A percentile compares a stretch with the other conserved stretches of the same genome.
These are phyloP conservation scores for Pestalotiopsis sp. DNA, from an alignment of 2,329 filamentous ascomycete species.

Conservation along the genomic window DNA sequence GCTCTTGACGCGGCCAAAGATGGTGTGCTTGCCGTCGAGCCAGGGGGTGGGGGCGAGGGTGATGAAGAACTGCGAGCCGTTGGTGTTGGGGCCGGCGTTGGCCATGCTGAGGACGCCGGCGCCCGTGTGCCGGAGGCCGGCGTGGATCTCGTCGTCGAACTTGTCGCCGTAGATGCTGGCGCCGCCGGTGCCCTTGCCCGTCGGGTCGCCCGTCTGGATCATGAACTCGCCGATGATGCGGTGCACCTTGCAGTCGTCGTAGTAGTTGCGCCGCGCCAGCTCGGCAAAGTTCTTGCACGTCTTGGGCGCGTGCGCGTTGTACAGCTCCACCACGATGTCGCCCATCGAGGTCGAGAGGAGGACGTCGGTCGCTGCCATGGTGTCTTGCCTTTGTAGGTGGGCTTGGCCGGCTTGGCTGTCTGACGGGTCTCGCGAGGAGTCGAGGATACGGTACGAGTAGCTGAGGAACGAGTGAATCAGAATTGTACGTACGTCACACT, in stretches of 20 bases:
- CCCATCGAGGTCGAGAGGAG: constrained; percentile 87
- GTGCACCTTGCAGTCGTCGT: constrained; percentile 85
- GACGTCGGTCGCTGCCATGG: constrained; percentile 74
- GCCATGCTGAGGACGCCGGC: constrained; percentile 96
- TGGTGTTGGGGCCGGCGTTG: constrained; percentile 89
- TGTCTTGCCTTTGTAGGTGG: too few relatives aligned
- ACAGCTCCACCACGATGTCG: constrained; percentile 84
- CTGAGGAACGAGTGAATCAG: too few relatives aligned
- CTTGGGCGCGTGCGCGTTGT: constrained; percentile 84
- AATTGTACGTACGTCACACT: too few relatives aligned
- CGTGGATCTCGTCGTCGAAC: constrained; percentile 88
- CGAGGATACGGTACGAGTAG: too few relatives aligned
- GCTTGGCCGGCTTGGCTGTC: background rate
- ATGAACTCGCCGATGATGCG: constrained; percentile 96
- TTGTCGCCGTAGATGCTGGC: constrained; percentile 88
- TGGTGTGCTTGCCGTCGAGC: constrained; percentile 96
- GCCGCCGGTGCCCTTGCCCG: constrained; percentile 89
- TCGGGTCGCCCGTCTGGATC: constrained; percentile 93
- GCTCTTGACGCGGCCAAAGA: constrained; percentile 87
- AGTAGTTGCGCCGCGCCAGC: constrained; percentile 83
- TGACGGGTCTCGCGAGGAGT: too few relatives aligned
- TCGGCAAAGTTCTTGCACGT: constrained; percentile 88
- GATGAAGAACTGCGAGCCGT: constrained; percentile 95
- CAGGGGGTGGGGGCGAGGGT: constrained; percentile 93
- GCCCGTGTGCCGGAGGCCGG: constrained; percentile 76